Base-by-base conservation (phyloP, 768 basidiomycete genomes). In the Suillus americanus region DNA sequence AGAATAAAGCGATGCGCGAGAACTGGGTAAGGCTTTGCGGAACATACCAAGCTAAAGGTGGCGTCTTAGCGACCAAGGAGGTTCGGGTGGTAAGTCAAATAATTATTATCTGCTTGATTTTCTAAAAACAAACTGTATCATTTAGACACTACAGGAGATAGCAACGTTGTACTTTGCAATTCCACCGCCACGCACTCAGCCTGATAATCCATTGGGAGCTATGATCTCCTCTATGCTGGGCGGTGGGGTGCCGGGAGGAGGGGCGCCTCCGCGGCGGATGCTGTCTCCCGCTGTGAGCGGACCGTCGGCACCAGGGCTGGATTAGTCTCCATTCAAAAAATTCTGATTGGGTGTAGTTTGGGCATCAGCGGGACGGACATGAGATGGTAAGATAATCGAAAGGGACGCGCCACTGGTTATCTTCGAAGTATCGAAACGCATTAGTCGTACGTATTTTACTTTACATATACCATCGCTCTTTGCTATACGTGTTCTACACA, bases 191-290 rank as follows among this genome's bases (percentile, higher is more conserved):
- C 82, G 89, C 64, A 76, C 79, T 62, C 85, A 89, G 73, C 83
- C 86, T 13, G 86, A 81, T 8, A 97, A 97, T 73, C 90, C 96
- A 6, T 76, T 98, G 59, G 92, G 89, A 35, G 94, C 95, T 35
- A 91, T 98, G 83, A 79, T 99, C 77, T 92, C 94, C 5, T 89
- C 89, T 5, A 79, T 98, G 73, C 90, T 99, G 64, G 95, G 95
- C 33, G 93, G 93, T 8, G 84, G 84, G 2, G 69, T 80, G 12
- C 74, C 80, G 38, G 73, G 73, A 8, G 60, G 74, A 23, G 66
- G 37, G 5, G 35, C 62, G 1, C 68, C 76, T n/a, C 69, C 69
- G 54, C 71, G 75, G 40, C 69, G 75, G 23, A 64, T 76, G 20
- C 57, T 76, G 54, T 71, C 70, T 35, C 72, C 77, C 6, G 75